Evolutionary conservation across 2,329 filamentous ascomycete species (phyloP).

Genomic region (Colletotrichum aenigma): DNA sequence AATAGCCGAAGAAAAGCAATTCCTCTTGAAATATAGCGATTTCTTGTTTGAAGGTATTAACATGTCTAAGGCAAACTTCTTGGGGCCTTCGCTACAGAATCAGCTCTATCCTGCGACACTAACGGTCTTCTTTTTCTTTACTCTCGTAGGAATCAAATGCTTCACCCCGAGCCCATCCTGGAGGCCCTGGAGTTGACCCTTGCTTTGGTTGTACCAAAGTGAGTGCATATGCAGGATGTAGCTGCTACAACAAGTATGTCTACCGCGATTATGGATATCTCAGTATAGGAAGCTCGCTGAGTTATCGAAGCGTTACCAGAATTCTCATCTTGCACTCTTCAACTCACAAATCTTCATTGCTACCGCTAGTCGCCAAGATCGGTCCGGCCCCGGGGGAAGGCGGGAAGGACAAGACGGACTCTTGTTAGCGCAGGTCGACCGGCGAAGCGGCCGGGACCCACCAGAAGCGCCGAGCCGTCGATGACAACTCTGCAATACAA

Average conservation of each 20-base stretch:
- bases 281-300: accelerated
- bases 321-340: background rate
- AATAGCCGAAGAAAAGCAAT: background rate
- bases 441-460: background rate
- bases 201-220: background rate
- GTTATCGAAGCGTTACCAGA: background rate
- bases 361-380: background rate
- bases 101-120: background rate
- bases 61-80: background rate
- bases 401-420: background rate
- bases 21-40: background rate
- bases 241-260: background rate
- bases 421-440: background rate
- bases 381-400: background rate
- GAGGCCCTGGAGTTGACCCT: background rate
- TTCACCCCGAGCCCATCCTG: background rate
- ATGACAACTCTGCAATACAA: constrained; percentile 6
- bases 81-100: background rate
- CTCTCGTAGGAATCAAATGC: background rate
- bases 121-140: background rate
- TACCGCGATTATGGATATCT: accelerated
- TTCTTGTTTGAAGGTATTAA: background rate
- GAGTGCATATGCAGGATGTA: background rate
- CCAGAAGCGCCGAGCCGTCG: background rate
- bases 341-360: background rate